phyloP scores from a whole-genome alignment of 306 rosid genomes.

The Cicer cuneatum region DNA sequence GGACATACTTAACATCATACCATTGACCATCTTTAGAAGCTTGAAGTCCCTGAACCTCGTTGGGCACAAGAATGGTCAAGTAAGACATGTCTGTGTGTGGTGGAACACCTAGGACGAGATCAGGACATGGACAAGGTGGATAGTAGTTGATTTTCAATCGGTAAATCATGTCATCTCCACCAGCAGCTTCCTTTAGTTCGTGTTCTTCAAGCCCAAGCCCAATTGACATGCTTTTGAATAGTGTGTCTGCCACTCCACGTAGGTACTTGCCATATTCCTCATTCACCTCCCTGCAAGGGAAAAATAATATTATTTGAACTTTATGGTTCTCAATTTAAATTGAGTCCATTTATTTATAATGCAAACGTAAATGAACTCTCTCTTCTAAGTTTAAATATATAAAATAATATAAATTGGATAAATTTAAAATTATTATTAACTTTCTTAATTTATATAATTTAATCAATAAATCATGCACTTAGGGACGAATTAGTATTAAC shows the following conservation, averaged over 20 bases:
- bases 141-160: slow-evolving; percentile 82
- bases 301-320: too few relatives aligned
- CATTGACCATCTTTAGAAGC: slow-evolving; percentile 69
- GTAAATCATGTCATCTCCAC: slow-evolving; percentile 64
- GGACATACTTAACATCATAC: slow-evolving; percentile 73
- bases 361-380: too few relatives aligned
- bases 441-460: too few relatives aligned
- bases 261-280: slow-evolving; percentile 63
- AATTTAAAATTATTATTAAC: too few relatives aligned
- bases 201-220: slow-evolving; percentile 71
- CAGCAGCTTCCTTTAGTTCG: slow-evolving; percentile 58
- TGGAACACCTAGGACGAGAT: slow-evolving; percentile 73
- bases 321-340: too few relatives aligned
- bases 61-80: slow-evolving; percentile 73
- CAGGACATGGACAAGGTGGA: slow-evolving; percentile 85
- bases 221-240: slow-evolving; percentile 55
- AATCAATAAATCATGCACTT: too few relatives aligned
- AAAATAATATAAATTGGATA: too few relatives aligned
- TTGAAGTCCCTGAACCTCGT: slow-evolving; percentile 82
- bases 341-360: too few relatives aligned
- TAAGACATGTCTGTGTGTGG: slow-evolving; percentile 79
- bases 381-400: too few relatives aligned
- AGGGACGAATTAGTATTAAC: too few relatives aligned
- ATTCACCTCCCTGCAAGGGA: slow-evolving; percentile 55
- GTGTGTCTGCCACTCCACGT: slow-evolving; percentile 59